Evolutionary conservation across 345 rosid species (phyloP).

Genomic region (Toxicodendron radicans): DNA sequence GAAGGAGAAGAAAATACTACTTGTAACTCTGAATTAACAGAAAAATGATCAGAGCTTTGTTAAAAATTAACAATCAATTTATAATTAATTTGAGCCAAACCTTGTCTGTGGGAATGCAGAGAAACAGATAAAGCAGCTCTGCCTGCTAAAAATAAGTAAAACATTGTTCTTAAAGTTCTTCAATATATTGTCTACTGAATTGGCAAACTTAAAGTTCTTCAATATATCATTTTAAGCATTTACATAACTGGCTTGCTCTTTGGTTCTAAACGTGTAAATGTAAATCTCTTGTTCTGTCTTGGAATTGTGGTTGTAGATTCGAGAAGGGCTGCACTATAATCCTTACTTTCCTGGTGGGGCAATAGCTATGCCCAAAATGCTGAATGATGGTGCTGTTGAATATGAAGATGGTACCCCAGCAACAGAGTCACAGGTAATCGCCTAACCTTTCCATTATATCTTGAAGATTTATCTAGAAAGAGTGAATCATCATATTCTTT

Average conservation of each 20-base stretch:
- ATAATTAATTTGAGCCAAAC: too few relatives aligned
- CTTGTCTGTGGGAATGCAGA: background rate
- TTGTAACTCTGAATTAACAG: background rate
- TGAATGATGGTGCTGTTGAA: constrained; percentile 47
- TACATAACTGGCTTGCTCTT: background rate
- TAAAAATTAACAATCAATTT: too few relatives aligned
- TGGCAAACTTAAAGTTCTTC: too few relatives aligned
- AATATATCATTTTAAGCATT: too few relatives aligned
- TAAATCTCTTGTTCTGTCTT: background rate
- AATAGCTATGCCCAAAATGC: constrained; percentile 49
- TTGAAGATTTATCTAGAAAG: background rate
- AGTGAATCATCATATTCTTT: background rate
- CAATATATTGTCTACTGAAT: background rate
- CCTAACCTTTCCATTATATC: background rate
- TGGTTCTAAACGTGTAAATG: background rate
- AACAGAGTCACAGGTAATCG: constrained; percentile 37
- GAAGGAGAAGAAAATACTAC: too few relatives aligned
- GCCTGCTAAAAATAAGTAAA: background rate
- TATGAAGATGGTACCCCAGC: constrained; percentile 45
- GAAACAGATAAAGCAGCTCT: background rate
- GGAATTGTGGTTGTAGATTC: constrained; percentile 25
- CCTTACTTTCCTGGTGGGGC: constrained; percentile 53
- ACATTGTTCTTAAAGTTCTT: background rate
- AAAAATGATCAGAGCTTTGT: background rate
- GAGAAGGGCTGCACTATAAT: constrained; percentile 47